Base-by-base conservation (phyloP, 352 stramenopile genomes). In the Phytophthora ohioensis region DNA sequence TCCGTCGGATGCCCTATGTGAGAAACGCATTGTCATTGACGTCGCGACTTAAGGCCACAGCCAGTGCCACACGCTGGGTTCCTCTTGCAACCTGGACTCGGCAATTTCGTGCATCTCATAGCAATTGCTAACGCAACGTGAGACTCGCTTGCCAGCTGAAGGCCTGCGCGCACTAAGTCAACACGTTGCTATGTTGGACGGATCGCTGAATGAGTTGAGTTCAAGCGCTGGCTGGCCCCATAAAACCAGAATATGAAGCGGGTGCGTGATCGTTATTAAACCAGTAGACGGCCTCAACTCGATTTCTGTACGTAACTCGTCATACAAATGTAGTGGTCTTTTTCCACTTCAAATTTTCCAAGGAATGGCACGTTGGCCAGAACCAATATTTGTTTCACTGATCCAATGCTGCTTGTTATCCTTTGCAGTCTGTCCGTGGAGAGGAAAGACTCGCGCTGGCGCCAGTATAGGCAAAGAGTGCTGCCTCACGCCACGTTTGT, bases 401-500 rank as follows among this genome's bases (percentile, higher is more conserved):
- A 27, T 27, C 21, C 21, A 27, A 27, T 27, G 21, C 21, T 27
- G 39, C n/a, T 42, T 42, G 10, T 12, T 42, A 42, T 42, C 9
- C 36, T 45, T n/a, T 35, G 30, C 21, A 11, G 32, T 57, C 34
- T 38, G 8, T 49, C 27, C 5, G 10, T 42, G 13, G 31, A 62
- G 34, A 62, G 42, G 55, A 62, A 62, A 62, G 55, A 42, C 51
- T 4, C 27, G 15, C 11, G 32, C 30, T 62, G 30, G 15, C 41
- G 55, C 41, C 27, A 62, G 41, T 52, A 52, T 42, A 21, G 17
- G 35, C 39, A 17, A 52, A 35, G 34, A 34, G 17, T 21, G n/a
- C 21, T 43, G n/a, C 8, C 15, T 48, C n/a, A 48, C 35, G 11
- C 35, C 35, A 39, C 42, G n/a, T 6, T 48, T 8, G 10, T 34